Base-by-base conservation (phyloP, 1,284 basidiomycete species). In the Ganoderma lingzhi region DNA sequence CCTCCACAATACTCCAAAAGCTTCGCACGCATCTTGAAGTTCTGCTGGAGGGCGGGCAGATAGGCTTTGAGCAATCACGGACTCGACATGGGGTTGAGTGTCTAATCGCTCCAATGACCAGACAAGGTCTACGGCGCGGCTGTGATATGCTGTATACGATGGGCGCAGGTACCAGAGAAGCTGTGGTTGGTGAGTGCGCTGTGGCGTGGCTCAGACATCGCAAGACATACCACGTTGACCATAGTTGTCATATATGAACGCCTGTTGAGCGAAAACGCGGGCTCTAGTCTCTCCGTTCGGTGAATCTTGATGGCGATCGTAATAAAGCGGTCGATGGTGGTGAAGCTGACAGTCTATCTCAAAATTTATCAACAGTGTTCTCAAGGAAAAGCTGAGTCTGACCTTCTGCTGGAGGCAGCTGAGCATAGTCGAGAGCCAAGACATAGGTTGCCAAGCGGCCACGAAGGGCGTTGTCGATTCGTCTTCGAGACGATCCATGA, bases 1-100 rank as follows among this genome's bases (percentile, higher is more conserved):
- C 68, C 96, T 87, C 97, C 97, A 99, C 6, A 99, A 83, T 1
- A 96, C 90, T 1, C 97, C 96, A 78, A 99, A 98, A 0, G 93
- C 94, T 73, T 96, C 93, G 78, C 93, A 94, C 0, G 92, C 88
- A 39, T 89, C 87, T 63, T 87, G 83, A 14, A 86, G 80, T 65
- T 85, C 84, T n/a, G 75, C 75, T 23, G 82, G 80, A 59, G 88
- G 84, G 0, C 84, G 78, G 10, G 88, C 86, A 14, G 86, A 86
- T 80, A 96, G 86, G n/a, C 84, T 86, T 68, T 90, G 87, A 0
- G 94, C 88, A 55, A 96, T 81, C 62, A 94, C 90, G 2, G 93
- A 90, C 77, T 96, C 94, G 14, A 96, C 87, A 76, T 93, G 87
- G 42, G 87, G 85, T 37, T 85, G 83, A 3, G 85, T 82, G 14